Percentiles rank a stretch among this genome's conserved stretches.
These are phyloP conservation scores for Cymbidium sinense DNA, from an alignment of 106 monocot genomes.

Conservation along the genomic window DNA sequence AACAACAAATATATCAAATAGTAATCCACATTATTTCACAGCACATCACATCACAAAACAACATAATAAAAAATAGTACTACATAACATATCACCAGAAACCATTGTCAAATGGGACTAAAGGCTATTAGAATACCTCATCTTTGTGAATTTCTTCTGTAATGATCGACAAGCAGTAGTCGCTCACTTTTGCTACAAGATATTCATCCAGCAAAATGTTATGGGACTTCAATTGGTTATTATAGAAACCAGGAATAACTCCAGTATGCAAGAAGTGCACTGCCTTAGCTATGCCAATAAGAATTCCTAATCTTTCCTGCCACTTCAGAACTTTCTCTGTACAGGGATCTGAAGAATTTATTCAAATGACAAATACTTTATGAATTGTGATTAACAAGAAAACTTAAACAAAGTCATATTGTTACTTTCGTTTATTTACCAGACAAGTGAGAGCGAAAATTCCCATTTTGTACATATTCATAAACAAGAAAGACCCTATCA, in stretches of 20 bases:
- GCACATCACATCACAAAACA: background rate
- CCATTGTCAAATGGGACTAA: background rate
- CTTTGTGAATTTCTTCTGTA: constrained; percentile 76
- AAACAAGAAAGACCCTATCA: constrained; percentile 75
- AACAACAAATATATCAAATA: background rate
- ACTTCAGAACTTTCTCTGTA: constrained; percentile 63
- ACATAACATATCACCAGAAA: background rate
- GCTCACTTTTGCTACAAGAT: constrained; percentile 71
- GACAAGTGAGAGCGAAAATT: constrained; percentile 63
- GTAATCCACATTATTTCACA: background rate
- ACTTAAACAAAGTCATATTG: background rate
- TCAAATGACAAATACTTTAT: background rate
- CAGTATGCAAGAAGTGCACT: constrained; percentile 81
- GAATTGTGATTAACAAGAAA: background rate
- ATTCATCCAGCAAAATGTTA: constrained; percentile 87
- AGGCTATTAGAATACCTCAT: constrained; percentile 31
- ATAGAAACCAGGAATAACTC: constrained; percentile 85
- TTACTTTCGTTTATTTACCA: constrained; percentile 30
- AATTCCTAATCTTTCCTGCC: constrained; percentile 65
- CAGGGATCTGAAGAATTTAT: constrained; percentile 35
- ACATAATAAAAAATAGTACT: background rate
- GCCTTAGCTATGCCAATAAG: constrained; percentile 79
- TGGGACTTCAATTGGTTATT: constrained; percentile 60
- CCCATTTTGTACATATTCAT: constrained; percentile 75
- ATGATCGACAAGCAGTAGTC: constrained; percentile 94